Evolutionary conservation across 2,329 filamentous ascomycete genomes (phyloP), one percentile per base, ranked within the genome.

Genomic region (Penicillium brevicompactum): DNA sequence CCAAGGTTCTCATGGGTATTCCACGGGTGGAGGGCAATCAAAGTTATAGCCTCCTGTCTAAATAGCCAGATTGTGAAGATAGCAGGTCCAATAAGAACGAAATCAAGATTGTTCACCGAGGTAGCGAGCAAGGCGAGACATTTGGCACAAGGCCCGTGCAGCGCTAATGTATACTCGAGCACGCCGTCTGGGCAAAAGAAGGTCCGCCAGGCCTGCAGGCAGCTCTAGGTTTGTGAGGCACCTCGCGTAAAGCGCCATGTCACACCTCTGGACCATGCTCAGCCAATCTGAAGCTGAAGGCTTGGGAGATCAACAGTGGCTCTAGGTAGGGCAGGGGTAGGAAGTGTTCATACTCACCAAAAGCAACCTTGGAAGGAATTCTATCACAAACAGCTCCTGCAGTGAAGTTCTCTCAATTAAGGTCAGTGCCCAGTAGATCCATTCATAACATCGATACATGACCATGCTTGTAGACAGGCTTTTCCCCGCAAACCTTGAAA

Each of bases 401-500:
- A 27, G 8, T 4, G 24, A 1, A 27, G 8, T 6, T 27, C 5
- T 27, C 24, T 27, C 24, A 27, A 27, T 27, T 6, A 2, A 27
- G 24, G 8, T 8, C 5, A 27, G 8, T 27, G 24, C 24, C 34
- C 13, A 37, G 34, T 14, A 37, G 34, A n/a, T 37, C 16, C 22
- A 1, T 24, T 10, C 5, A 42, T 14, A 10, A 8, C 24, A 14
- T n/a, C 16, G n/a, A 24, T 24, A 27, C 18, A 8, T 31, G 18
- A 31, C 14, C 14, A 24, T 37, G 24, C 30, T 24, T 22, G 9
- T 1, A 47, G 5, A 18, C 27, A 14, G n/a, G 14, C 16, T 42
- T 51, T 46, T 42, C 52, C 52, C 47, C 34, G 27, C 52, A 55
- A 45, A 32, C 31, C 7, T 14, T 9, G 31, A 2, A n/a, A 37